A percentile compares a stretch with the other conserved stretches of the same genome.
Evolutionary conservation across 805 yeast genomes (phyloP).

Genomic region (Groenewaldozyma salmanticensis): DNA sequence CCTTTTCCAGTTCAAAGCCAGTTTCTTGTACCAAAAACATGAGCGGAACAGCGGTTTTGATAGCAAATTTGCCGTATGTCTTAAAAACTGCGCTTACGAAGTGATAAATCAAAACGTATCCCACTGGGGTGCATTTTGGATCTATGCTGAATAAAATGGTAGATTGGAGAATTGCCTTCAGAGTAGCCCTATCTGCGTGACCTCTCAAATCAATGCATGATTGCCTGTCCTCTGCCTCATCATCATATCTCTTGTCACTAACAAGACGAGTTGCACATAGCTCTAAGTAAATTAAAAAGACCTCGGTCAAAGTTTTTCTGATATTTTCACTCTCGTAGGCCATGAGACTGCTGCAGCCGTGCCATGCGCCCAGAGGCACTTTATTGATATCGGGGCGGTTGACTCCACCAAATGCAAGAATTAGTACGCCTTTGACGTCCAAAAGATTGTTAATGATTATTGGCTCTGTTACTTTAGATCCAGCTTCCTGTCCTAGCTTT

Average conservation of each 20-base stretch:
- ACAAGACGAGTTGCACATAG: too few relatives aligned
- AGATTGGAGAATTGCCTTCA: conserved; percentile 9
- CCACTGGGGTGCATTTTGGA: background rate
- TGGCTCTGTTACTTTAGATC: too few relatives aligned
- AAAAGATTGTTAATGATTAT: conserved; percentile 17
- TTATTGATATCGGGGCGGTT: conserved; percentile 5
- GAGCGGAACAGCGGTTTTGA: background rate
- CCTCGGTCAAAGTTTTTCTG: conserved; percentile 16
- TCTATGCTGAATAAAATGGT: conserved; percentile 5
- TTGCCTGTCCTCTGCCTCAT: conserved; percentile 5
- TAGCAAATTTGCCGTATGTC: background rate
- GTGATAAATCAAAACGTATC: background rate
- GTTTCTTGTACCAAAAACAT: background rate
- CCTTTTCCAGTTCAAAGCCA: too few relatives aligned
- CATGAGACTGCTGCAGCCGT: conserved; percentile 23
- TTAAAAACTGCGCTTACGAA: background rate
- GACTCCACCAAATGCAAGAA: conserved; percentile 1
- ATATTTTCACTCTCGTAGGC: conserved; percentile 15
- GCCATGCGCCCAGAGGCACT: conserved; percentile 22
- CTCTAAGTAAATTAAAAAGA: conserved; percentile 18
- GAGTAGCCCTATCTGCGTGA: conserved; percentile 7
- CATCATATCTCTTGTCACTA: too few relatives aligned
- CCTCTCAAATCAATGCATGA: too few relatives aligned
- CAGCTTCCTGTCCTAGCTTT: background rate
- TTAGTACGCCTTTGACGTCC: conserved; percentile 18